A percentile compares a stretch with the other conserved stretches of the same genome.
phyloP scores from a whole-genome alignment of 768 basidiomycete species.

The Russula abietina region DNA sequence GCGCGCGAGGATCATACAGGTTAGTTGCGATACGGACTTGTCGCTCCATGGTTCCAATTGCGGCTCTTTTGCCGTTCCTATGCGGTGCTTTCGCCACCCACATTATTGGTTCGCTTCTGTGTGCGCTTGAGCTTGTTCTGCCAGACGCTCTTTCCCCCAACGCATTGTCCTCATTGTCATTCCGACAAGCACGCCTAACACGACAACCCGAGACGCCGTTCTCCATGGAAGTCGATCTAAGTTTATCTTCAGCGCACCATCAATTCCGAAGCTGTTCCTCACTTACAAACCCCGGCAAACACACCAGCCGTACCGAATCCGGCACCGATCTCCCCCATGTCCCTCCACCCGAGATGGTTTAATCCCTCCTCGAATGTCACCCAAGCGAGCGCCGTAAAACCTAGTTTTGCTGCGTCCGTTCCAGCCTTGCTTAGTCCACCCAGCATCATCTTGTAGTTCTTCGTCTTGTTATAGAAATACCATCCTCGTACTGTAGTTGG shows the following conservation, averaged over 20 bases:
- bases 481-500: conserved; percentile 84
- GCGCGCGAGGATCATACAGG: conserved; percentile 11
- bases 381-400: conserved; percentile 42
- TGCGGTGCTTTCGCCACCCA: conserved; percentile 20
- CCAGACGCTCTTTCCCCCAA: conserved; percentile 30
- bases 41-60: conserved; percentile 4
- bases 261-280: conserved; percentile 10
- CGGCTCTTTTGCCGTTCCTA: conserved; percentile 11
- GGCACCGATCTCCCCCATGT: conserved; percentile 54
- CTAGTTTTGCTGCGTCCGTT: conserved; percentile 48
- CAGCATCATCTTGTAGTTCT: conserved; percentile 81
- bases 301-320: conserved; percentile 56
- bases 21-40: conserved; percentile 1
- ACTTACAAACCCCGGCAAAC: conserved; percentile 52
- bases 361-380: conserved; percentile 45
- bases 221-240: conserved; percentile 24
- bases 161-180: conserved; percentile 40
- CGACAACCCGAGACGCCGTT: conserved; percentile 27
- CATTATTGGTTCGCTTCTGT: conserved; percentile 24
- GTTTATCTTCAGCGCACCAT: conserved; percentile 10
- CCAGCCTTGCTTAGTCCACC: conserved; percentile 66
- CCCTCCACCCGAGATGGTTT: conserved; percentile 33
- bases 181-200: conserved; percentile 57
- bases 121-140: conserved; percentile 27
- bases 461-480: conserved; percentile 96